These are phyloP conservation scores for Ceratopteris richardii DNA, from an alignment of 75 land plant genomes.

Conservation along the genomic window DNA sequence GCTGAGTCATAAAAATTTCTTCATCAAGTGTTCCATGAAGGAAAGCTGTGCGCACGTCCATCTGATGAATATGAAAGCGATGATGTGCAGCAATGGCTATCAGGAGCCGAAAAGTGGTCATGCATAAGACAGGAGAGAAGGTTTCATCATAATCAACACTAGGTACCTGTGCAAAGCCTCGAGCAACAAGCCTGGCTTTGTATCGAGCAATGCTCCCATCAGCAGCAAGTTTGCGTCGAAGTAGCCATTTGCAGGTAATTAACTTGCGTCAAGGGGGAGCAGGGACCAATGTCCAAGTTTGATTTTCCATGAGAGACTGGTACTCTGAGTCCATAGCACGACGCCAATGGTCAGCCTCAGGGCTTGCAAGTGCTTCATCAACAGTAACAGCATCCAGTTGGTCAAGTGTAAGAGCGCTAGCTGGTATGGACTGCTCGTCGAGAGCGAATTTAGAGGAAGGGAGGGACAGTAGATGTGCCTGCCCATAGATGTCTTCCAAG, in stretches of 20 bases:
- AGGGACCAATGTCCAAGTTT: constrained; percentile 16
- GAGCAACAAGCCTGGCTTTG: constrained; percentile 18
- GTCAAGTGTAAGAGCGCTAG: too few species aligned
- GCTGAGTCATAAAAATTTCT: constrained; percentile 19
- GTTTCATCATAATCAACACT: constrained; percentile 22
- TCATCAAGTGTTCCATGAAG: constrained; percentile 12
- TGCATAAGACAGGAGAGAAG: constrained; percentile 9
- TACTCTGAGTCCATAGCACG: constrained; percentile 12
- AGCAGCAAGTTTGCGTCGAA: constrained; percentile 9
- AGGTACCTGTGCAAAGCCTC: constrained; percentile 10
- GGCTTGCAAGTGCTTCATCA: background rate
- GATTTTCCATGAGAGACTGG: constrained; percentile 3
- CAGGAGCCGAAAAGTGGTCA: constrained; percentile 5
- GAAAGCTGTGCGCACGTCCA: constrained; percentile 24
- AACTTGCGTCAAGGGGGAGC: background rate
- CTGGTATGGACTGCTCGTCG: too few species aligned
- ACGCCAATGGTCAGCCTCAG: constrained; percentile 4
- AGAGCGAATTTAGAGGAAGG: too few species aligned
- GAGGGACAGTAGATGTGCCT: too few species aligned
- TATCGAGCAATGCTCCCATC: constrained; percentile 10
- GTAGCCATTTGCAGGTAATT: constrained; percentile 11
- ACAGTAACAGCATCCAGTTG: too few species aligned
- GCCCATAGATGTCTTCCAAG: too few species aligned
- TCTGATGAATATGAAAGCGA: constrained; percentile 12
- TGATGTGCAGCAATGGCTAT: constrained; percentile 2